Evolutionary conservation across 1,284 basidiomycete genomes (phyloP).

Genomic region (Leccinum huronense): DNA sequence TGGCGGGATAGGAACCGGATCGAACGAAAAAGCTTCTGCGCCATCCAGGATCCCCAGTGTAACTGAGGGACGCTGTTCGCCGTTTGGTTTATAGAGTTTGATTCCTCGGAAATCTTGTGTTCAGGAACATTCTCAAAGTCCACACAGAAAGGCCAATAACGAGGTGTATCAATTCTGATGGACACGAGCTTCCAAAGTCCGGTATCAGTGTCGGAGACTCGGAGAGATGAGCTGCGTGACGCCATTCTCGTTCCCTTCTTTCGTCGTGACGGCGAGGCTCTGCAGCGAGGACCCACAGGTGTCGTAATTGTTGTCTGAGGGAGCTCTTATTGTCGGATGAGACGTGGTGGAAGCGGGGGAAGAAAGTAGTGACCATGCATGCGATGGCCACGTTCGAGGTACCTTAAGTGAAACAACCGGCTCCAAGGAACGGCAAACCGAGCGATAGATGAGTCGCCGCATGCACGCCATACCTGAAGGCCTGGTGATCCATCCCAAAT

Average conservation of each 20-base stretch:
- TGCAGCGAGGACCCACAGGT: constrained; percentile 94
- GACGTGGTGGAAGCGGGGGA: constrained; percentile 78
- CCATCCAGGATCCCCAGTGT: constrained; percentile 89
- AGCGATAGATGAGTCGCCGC: constrained; percentile 90
- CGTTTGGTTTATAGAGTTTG: constrained; percentile 92
- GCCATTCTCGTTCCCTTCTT: constrained; percentile 57
- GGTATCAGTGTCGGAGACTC: constrained; percentile 86
- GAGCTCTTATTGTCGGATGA: constrained; percentile 90
- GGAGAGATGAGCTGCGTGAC: constrained; percentile 66
- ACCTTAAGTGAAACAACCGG: constrained; percentile 90
- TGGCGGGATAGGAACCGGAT: constrained; percentile 72
- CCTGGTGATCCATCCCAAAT: constrained; percentile 86
- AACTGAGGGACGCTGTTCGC: constrained; percentile 88
- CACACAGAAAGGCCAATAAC: constrained; percentile 91
- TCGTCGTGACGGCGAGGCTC: constrained; percentile 89
- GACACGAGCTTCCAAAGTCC: constrained; percentile 74
- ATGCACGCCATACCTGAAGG: constrained; percentile 86
- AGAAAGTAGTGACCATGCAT: constrained; percentile 86
- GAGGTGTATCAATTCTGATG: constrained; percentile 85
- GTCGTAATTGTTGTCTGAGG: constrained; percentile 75
- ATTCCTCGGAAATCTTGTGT: constrained; percentile 71
- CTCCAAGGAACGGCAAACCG: constrained; percentile 92
- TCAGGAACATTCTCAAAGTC: constrained; percentile 66
- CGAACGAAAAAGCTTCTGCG: constrained; percentile 86
- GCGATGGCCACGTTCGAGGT: constrained; percentile 91